phyloP scores from a whole-genome alignment of 164 flowering plant genomes.

The Magnolia kwangsiensis region DNA sequence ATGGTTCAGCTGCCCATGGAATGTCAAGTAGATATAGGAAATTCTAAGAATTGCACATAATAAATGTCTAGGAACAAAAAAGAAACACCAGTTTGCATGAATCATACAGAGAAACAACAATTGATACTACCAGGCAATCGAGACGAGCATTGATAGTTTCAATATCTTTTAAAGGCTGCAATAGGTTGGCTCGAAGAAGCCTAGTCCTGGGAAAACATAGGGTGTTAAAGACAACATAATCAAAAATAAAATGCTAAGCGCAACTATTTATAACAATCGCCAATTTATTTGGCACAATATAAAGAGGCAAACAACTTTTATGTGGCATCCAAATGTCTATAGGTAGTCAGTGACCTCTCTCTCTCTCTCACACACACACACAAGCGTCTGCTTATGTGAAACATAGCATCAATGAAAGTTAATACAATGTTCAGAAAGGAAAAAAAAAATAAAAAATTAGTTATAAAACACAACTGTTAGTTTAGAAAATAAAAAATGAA shows the following conservation, averaged over 20 bases:
- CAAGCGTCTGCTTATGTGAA: too few relatives aligned
- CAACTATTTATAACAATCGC: background rate
- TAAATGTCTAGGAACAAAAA: background rate
- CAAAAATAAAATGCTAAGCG: background rate
- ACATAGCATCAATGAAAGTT: too few relatives aligned
- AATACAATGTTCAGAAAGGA: too few relatives aligned
- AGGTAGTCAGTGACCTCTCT: too few relatives aligned
- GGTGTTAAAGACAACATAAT: background rate
- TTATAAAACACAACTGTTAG: too few relatives aligned
- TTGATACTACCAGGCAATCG: conserved; percentile 80
- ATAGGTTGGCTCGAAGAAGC: conserved; percentile 93
- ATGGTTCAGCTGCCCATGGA: too few relatives aligned
- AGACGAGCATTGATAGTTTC: conserved; percentile 95
- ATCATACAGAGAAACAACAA: background rate
- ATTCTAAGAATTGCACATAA: background rate
- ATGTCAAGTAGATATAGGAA: background rate
- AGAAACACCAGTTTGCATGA: background rate
- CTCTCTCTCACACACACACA: too few relatives aligned
- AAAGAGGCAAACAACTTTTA: background rate
- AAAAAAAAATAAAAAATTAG: too few relatives aligned
- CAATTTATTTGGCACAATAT: background rate
- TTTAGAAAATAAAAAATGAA: too few relatives aligned
- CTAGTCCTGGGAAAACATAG: conserved; percentile 57
- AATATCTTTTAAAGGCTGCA: conserved; percentile 92
- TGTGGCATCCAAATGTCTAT: background rate